These are phyloP conservation scores for Metschnikowia aberdeeniae DNA, from an alignment of 805 yeast species.

Conservation along the genomic window DNA sequence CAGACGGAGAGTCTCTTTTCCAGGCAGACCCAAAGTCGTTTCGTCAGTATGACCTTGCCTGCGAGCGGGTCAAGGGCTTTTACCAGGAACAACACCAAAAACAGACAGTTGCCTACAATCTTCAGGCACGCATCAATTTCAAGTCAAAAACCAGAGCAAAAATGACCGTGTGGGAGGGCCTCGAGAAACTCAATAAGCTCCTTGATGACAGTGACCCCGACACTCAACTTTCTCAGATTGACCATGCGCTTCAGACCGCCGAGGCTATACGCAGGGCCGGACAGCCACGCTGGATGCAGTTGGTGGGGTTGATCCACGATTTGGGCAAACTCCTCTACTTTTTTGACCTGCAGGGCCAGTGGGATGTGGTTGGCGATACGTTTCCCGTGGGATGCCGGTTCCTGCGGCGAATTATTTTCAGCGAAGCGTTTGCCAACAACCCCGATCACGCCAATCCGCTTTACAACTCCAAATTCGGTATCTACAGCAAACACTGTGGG, in stretches of 20 bases:
- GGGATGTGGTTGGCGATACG: constrained; percentile 81
- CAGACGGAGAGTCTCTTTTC: not conserved
- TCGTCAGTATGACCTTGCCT: constrained; percentile 65
- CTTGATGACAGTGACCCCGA: constrained; percentile 75
- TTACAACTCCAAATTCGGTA: constrained; percentile 62
- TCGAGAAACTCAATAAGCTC: constrained; percentile 55
- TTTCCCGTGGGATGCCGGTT: constrained; percentile 71
- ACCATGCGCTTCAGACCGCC: constrained; percentile 72
- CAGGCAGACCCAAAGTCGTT: constrained; percentile 40
- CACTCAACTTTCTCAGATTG: constrained; percentile 69
- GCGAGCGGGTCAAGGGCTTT: constrained; percentile 61
- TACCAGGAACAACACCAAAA: constrained; percentile 65
- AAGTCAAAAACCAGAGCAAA: constrained; percentile 62
- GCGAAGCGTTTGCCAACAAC: constrained; percentile 55
- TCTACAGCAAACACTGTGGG: constrained; percentile 62
- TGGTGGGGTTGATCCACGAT: constrained; percentile 70
- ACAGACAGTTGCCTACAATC: constrained; percentile 69
- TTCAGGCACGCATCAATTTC: constrained; percentile 68
- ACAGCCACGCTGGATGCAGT: constrained; percentile 72
- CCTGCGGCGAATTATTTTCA: constrained; percentile 55
- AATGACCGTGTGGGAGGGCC: constrained; percentile 71
- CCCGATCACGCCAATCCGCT: constrained; percentile 62
- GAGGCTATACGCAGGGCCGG: constrained; percentile 66
- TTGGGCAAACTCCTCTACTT: constrained; percentile 66
- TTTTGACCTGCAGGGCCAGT: constrained; percentile 69